Base-by-base conservation (phyloP, 768 basidiomycete species). In the Phanerochaete carnosa region DNA sequence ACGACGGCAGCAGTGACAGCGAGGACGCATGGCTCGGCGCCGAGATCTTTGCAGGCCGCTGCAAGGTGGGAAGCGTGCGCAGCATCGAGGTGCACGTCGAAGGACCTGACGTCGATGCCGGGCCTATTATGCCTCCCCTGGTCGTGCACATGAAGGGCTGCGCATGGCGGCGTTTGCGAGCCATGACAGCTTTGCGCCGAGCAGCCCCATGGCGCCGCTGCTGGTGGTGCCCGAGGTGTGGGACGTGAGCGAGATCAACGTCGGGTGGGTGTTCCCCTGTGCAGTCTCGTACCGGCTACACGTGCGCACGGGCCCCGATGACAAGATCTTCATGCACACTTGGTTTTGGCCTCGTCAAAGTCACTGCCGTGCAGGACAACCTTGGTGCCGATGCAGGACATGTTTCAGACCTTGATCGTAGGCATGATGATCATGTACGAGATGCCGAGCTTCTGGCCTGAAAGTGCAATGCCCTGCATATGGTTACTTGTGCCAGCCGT, bases 371-470 rank as follows among this genome's bases (percentile, higher is more conserved):
- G 87, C 6, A 98, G 82, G 56, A 99, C 86, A 64, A 98, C 95
- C 68, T 96, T 95, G 35, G 95, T 94, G 55, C 95, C 95, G 28
- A 99, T 79, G 22, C 96, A 89, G n/a, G 90, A 86, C 28, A 96
- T 97, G 68, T 96, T 98, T 61, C 87, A 81, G 70, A 95, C 92
- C 77, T 99, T 99, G 82, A 99, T 99, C 43, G 89, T 78, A 0
- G 97, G 97, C 97, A 99, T 98, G 62, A 99, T 94, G 68, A 99
- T 98, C n/a, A 94, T 98, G 64, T 94, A 97, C 2, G 97, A 94
- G 62, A 98, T 90, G 33, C 83, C 83, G 29, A 99, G 84, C 59
- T 87, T 85, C 47, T 85, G 75, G 11, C 96, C 94, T 19, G 97
- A 95, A 49, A 98, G 82, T 2, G 97, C 97, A 52, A 99, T 97